phyloP scores from a whole-genome alignment of 1,284 basidiomycete genomes.

The Clitocybe nebularis region DNA sequence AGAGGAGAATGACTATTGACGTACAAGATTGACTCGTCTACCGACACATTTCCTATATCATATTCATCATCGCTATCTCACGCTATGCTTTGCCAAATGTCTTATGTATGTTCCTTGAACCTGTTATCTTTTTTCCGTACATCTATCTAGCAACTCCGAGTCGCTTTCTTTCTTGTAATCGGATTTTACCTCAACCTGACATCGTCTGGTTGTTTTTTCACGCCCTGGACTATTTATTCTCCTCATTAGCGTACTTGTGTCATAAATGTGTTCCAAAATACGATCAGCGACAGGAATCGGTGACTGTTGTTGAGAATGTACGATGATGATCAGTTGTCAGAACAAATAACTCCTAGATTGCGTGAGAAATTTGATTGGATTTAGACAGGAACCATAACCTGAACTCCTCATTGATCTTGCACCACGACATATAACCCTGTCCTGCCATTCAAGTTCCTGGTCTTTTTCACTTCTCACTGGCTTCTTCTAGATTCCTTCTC shows the following conservation, averaged over 20 bases:
- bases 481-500: slow-evolving; percentile 12
- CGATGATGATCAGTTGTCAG: background rate
- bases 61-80: slow-evolving; percentile 19
- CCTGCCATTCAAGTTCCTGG: slow-evolving; percentile 6
- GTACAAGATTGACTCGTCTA: slow-evolving; percentile 18
- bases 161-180: slow-evolving; percentile 9
- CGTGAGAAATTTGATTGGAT: slow-evolving; percentile 22
- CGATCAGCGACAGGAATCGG: slow-evolving; percentile 1
- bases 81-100: slow-evolving; percentile 23
- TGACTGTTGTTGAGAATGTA: background rate
- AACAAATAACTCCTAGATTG: slow-evolving; percentile 9
- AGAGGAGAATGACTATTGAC: slow-evolving; percentile 31
- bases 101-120: slow-evolving; percentile 17
- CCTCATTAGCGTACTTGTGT: slow-evolving; percentile 16
- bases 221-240: background rate
- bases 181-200: slow-evolving; percentile 9
- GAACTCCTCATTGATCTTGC: slow-evolving; percentile 17
- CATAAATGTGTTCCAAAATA: slow-evolving; percentile 12
- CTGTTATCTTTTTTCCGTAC: slow-evolving; percentile 13
- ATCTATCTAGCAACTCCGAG: slow-evolving; percentile 12
- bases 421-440: slow-evolving; percentile 21
- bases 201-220: background rate
- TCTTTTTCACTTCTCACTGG: slow-evolving; percentile 15
- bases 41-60: slow-evolving; percentile 11
- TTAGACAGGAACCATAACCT: slow-evolving; percentile 17